Base-by-base conservation (phyloP, 495 filamentous ascomycete species). In the Podospora pseudocomata region DNA sequence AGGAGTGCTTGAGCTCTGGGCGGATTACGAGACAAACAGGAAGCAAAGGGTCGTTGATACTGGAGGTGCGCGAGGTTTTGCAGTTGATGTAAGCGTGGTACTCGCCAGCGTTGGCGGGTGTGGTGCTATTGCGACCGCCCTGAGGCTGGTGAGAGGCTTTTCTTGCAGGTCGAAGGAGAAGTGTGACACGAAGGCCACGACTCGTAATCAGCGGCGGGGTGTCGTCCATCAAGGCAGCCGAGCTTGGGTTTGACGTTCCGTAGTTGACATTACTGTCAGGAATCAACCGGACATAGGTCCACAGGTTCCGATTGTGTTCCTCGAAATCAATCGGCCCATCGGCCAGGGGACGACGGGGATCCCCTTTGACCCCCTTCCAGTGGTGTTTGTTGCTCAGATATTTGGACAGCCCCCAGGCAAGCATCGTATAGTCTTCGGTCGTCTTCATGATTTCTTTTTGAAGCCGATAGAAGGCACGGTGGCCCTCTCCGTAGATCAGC, bases 401-500 rank as follows among this genome's bases (percentile, higher is more conserved):
- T 56, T 67, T 72, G 30, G 70, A 68, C 15, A 73, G 49, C 0
- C 73, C 73, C 73, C 73, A 74, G 20, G 76, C 73, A 0, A 78
- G 69, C 65, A 79, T 76, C 2, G 72, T 72, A 57, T 77, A 73
- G 61, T 76, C 74, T 49, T 76, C 67, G 1, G 72, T 71, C 18
- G 70, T 72, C 44, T 72, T 74, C 64, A 77, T 75, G 60, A 67
- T 60, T 60, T 67, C 56, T 61, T 67, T 59, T 54, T 59, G 65
- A 2, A 67, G 65, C 13, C 65, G 65, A 18, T 58, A 60, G 26
- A 60, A 67, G 7, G 65, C 65, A 4, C 55, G 55, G 4, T 60
- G 32, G 27, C 65, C 65, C 20, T 67, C 65, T 3, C 65, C 65
- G 58, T 67, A 67, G 32, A 67, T 67, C 15, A 67, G 57, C 19